These are phyloP conservation scores for Fonsecaea pedrosoi DNA, from an alignment of 2,329 filamentous ascomycete genomes.

Conservation along the genomic window DNA sequence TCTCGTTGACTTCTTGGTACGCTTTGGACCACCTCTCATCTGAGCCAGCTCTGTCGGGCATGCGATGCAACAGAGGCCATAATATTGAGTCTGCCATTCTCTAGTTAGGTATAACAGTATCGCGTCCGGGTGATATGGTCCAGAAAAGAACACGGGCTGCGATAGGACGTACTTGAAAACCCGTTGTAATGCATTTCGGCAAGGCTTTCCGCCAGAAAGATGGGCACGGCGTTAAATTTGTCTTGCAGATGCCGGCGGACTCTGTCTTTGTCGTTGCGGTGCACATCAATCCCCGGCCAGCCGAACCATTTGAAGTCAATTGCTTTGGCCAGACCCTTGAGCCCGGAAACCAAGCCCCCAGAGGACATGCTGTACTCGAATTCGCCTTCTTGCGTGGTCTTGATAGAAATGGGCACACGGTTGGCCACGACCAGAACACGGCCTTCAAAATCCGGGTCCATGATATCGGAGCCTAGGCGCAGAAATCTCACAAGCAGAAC, in stretches of 20 bases:
- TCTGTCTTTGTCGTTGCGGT: conserved; percentile 76
- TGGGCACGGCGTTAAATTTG: conserved; percentile 85
- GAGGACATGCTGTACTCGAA: conserved; percentile 97
- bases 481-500: background rate
- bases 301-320: conserved; percentile 98
- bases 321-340: conserved; percentile 88
- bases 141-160: background rate
- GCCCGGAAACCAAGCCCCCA: conserved; percentile 88
- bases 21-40: conserved; percentile 80
- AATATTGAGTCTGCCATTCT: conserved; percentile 77
- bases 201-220: conserved; percentile 91
- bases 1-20: conserved; percentile 84
- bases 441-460: conserved; percentile 28
- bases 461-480: background rate
- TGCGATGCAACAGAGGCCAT: conserved; percentile 97
- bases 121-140: background rate
- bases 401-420: conserved; percentile 93
- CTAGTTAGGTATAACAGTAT: background rate
- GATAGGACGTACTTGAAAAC: conserved; percentile 75
- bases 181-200: conserved; percentile 95
- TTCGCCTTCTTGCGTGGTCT: conserved; percentile 85
- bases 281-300: conserved; percentile 93
- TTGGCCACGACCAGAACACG: conserved; percentile 87
- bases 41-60: conserved; percentile 72
- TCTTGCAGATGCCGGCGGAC: conserved; percentile 81